Evolutionary conservation across 805 yeast species (phyloP).

Genomic region (Saccharomycopsis microspora): DNA sequence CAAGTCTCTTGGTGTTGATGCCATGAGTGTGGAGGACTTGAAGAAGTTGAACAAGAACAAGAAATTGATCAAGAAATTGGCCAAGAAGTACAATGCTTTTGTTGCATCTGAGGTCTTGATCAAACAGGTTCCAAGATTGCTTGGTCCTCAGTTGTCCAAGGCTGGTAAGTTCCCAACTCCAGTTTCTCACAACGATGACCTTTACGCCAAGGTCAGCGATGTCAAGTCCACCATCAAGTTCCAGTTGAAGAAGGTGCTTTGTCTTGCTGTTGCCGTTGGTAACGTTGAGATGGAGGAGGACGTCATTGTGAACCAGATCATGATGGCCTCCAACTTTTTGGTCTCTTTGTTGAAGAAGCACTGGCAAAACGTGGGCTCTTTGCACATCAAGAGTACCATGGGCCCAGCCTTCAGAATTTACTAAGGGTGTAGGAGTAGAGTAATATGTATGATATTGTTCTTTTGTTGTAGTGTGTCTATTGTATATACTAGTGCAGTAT

Average conservation of each 20-base stretch:
- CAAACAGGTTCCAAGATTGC: constrained; percentile 99
- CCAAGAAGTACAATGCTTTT: constrained; percentile 99
- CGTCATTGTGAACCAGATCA: constrained; percentile 89
- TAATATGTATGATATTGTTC: too few relatives aligned
- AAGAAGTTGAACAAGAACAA: constrained; percentile 99
- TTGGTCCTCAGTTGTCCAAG: constrained; percentile 99
- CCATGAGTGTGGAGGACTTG: constrained; percentile 99
- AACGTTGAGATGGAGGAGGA: constrained; percentile 99
- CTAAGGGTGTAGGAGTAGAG: constrained; percentile 32
- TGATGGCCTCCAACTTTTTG: constrained; percentile 98
- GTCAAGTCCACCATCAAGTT: constrained; percentile 99
- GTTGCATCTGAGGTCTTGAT: constrained; percentile 98
- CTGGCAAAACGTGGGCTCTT: constrained; percentile 99
- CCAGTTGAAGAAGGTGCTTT: constrained; percentile 99
- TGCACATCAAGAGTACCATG: constrained; percentile 98
- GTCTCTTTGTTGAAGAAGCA: constrained; percentile 99
- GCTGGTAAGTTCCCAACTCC: constrained; percentile 99
- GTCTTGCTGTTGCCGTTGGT: constrained; percentile 99
- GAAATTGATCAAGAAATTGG: constrained; percentile 98
- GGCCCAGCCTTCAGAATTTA: constrained; percentile 99
- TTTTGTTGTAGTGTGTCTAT: too few relatives aligned
- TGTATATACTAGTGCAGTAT: too few relatives aligned
- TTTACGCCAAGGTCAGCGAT: constrained; percentile 89
- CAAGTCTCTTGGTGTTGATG: constrained; percentile 97
- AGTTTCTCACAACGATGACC: constrained; percentile 98